phyloP scores from a whole-genome alignment of 2,329 filamentous ascomycete species.

The Exophiala phaeomuriformis region DNA sequence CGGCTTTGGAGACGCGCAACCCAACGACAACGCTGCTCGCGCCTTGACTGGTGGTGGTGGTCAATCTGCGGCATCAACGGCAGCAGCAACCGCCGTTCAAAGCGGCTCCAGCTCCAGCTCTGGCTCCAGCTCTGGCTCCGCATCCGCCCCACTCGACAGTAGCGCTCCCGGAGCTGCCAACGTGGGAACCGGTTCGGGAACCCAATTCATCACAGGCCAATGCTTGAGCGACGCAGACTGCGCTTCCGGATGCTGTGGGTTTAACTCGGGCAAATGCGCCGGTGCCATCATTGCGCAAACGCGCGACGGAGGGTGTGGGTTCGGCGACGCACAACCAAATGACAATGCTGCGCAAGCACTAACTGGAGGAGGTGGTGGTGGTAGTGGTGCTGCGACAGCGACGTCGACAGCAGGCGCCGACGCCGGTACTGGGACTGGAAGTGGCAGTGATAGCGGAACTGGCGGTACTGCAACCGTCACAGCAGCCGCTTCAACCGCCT shows the following conservation, averaged over 20 bases:
- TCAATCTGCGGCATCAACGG: not conserved
- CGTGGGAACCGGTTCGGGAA: constrained; percentile 13
- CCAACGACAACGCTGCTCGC: constrained; percentile 26
- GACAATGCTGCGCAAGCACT: constrained; percentile 22
- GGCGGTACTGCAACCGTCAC: not conserved
- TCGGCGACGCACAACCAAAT: constrained; percentile 26
- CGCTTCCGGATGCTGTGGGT: constrained; percentile 34
- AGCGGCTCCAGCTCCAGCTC: too few relatives aligned
- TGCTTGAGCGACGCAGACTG: constrained; percentile 28
- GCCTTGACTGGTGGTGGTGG: constrained; percentile 4
- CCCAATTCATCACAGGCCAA: constrained; percentile 30
- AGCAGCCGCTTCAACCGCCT: not conserved
- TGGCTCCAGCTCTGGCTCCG: too few relatives aligned
- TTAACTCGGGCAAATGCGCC: constrained; percentile 32
- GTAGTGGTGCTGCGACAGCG: constrained; percentile 11
- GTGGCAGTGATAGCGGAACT: not conserved
- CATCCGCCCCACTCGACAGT: constrained; percentile 6
- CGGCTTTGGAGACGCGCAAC: constrained; percentile 25
- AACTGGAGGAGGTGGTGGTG: too few relatives aligned
- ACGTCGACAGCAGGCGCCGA: not conserved
- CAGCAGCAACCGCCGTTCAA: not conserved
- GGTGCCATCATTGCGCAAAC: constrained; percentile 25
- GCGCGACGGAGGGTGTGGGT: constrained; percentile 29
- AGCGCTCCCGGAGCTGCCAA: constrained; percentile 10
- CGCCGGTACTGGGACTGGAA: not conserved